phyloP scores from a whole-genome alignment of 176 grass and related monocot species.

The Tillandsia leiboldiana region DNA sequence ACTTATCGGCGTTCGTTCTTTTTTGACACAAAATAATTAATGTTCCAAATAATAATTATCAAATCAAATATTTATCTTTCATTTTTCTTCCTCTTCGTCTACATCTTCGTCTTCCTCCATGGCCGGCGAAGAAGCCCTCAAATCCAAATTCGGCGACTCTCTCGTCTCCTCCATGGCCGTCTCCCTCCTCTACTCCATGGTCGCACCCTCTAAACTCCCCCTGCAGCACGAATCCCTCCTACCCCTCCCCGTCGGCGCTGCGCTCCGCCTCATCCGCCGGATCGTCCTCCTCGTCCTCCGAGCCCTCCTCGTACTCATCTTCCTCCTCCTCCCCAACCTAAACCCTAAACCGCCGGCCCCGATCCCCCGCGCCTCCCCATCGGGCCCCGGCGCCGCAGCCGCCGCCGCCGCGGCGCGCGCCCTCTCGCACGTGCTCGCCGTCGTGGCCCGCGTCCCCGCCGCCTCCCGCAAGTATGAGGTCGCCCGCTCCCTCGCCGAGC shows the following conservation, averaged over 20 bases:
- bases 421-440: conserved; percentile 54
- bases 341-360: conserved; percentile 13
- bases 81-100: neutral
- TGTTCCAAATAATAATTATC: no score
- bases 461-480: conserved; percentile 77
- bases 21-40: no score
- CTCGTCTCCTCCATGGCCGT: conserved; percentile 23
- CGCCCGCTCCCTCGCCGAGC: conserved; percentile 60
- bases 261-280: conserved; percentile 26
- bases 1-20: no score
- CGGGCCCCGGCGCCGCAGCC: neutral
- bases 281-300: conserved; percentile 39
- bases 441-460: conserved; percentile 53
- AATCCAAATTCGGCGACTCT: conserved; percentile 10
- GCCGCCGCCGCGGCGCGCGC: conserved; percentile 33
- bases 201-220: conserved; percentile 23
- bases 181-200: conserved; percentile 15
- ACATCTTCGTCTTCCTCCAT: neutral
- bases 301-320: conserved; percentile 33
- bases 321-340: neutral
- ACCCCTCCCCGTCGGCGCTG: no score
- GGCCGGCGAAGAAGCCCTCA: neutral
- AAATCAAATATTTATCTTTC: neutral
- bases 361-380: conserved; percentile 13
- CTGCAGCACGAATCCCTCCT: conserved; percentile 6